phyloP scores from a whole-genome alignment of 1,284 basidiomycete genomes.

The Austroboletus rostrupii region DNA sequence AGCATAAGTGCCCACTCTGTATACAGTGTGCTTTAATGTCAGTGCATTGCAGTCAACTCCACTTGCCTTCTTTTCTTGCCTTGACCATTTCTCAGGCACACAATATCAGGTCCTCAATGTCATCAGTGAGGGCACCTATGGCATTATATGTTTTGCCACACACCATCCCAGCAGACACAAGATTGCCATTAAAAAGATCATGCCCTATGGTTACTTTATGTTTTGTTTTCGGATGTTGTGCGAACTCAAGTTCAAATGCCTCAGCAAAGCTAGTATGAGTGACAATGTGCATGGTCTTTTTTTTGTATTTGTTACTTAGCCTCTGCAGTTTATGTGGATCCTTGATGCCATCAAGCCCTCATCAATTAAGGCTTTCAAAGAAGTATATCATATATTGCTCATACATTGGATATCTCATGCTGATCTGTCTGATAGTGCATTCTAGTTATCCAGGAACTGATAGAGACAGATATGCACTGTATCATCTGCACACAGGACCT shows the following conservation, averaged over 20 bases:
- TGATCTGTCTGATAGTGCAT: neutral
- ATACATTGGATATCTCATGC: neutral
- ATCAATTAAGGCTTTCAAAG: conserved; percentile 87
- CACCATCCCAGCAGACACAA: conserved; percentile 77
- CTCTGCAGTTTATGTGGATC: conserved; percentile 83
- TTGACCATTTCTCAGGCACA: conserved; percentile 49
- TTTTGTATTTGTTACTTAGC: neutral
- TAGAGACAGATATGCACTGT: conserved; percentile 73
- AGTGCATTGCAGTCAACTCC: too few species aligned
- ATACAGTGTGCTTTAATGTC: too few species aligned
- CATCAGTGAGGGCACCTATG: conserved; percentile 85
- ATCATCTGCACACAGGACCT: conserved; percentile 79
- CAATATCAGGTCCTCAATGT: conserved; percentile 89
- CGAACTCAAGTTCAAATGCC: conserved; percentile 87
- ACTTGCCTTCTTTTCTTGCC: too few species aligned
- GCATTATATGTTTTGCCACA: conserved; percentile 85
- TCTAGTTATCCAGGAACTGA: conserved; percentile 70
- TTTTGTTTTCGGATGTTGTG: conserved; percentile 83
- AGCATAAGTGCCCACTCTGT: too few species aligned
- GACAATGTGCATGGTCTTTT: conserved; percentile 76
- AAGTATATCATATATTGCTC: conserved; percentile 72
- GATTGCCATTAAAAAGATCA: conserved; percentile 90
- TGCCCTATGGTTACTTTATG: conserved; percentile 93
- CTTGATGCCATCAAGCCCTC: conserved; percentile 91
- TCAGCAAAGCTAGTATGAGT: conserved; percentile 87